These are phyloP conservation scores for Pontederia paniculata DNA, from an alignment of 176 grass and related monocot species.

Conservation along the genomic window DNA sequence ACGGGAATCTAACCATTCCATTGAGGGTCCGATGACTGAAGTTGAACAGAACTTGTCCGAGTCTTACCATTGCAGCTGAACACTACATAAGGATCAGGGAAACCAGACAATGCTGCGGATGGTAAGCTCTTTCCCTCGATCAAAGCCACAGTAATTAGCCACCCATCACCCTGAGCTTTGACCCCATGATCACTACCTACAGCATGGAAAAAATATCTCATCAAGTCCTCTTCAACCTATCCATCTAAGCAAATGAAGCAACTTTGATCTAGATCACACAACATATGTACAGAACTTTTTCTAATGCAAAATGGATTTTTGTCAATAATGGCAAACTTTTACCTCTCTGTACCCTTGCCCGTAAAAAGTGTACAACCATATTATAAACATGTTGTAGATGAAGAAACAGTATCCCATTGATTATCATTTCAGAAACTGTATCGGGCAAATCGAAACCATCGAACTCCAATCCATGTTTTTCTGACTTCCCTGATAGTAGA, in stretches of 20 bases:
- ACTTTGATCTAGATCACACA: background rate
- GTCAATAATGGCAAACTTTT: background rate
- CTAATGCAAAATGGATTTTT: no score
- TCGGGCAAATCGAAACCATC: slow-evolving; percentile 73
- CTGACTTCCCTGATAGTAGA: slow-evolving; percentile 38
- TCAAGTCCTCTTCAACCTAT: background rate
- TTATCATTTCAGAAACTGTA: slow-evolving; percentile 62
- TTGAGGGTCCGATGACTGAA: slow-evolving; percentile 63
- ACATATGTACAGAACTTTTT: no score
- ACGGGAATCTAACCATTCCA: slow-evolving; percentile 67
- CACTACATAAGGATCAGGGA: slow-evolving; percentile 69
- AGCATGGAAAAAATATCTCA: slow-evolving; percentile 5
- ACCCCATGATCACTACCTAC: slow-evolving; percentile 54
- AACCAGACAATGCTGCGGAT: slow-evolving; percentile 31
- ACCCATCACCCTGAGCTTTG: slow-evolving; percentile 65
- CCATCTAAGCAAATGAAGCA: background rate
- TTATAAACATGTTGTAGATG: slow-evolving; percentile 42
- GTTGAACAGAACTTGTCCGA: slow-evolving; percentile 76
- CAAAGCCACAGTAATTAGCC: slow-evolving; percentile 74
- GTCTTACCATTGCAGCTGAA: slow-evolving; percentile 73
- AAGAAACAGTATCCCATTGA: slow-evolving; percentile 51
- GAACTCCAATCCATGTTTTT: slow-evolving; percentile 54
- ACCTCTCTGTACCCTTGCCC: slow-evolving; percentile 69
- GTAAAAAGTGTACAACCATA: slow-evolving; percentile 71
- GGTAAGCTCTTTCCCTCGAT: slow-evolving; percentile 62